Percentiles rank a stretch among this genome's conserved stretches.
Conservation (phyloP, 192 early-diverging fungal species). For the Coemansia sp. region DNA sequence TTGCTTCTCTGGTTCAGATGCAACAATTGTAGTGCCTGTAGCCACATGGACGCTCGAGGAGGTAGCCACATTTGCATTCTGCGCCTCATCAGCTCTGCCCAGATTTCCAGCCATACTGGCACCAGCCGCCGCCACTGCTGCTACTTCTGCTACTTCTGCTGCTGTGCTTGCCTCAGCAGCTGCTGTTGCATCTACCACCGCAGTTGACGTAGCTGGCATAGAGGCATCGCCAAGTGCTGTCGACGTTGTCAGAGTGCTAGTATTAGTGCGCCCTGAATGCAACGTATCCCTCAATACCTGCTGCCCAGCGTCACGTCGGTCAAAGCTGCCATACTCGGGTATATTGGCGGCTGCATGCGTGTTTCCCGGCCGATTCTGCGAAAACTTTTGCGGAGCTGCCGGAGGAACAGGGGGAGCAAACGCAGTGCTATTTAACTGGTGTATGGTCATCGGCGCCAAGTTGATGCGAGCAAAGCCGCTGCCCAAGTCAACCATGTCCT, state of each 20-base stretch:
- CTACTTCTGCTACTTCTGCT: not conserved
- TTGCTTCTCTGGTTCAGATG: not conserved
- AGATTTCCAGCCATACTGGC: not conserved
- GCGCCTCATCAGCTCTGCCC: not conserved
- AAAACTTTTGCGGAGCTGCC: not conserved
- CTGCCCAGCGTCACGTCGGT: not conserved
- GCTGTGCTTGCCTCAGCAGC: not conserved
- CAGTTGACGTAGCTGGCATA: not conserved
- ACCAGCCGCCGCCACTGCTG: not conserved
- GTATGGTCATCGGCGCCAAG: slow-evolving; percentile 20
- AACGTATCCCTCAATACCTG: not conserved
- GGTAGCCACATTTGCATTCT: not conserved
- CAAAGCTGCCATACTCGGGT: not conserved
- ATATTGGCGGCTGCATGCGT: not conserved
- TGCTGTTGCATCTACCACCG: not conserved
- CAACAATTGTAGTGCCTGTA: slow-evolving; percentile 3
- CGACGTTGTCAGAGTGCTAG: slow-evolving; percentile 30
- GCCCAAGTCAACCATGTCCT: slow-evolving; percentile 8
- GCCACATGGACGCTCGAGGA: not conserved
- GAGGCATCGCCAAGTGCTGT: slow-evolving; percentile 1
- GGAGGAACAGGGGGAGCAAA: slow-evolving; percentile 4
- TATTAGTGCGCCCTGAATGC: slow-evolving; percentile 31
- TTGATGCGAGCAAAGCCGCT: slow-evolving; percentile 11
- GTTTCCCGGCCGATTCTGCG: not conserved
- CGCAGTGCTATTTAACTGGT: slow-evolving; percentile 18